phyloP scores from a whole-genome alignment of 305 asterid genomes.

The Fraxinus xanthoxyloides region DNA sequence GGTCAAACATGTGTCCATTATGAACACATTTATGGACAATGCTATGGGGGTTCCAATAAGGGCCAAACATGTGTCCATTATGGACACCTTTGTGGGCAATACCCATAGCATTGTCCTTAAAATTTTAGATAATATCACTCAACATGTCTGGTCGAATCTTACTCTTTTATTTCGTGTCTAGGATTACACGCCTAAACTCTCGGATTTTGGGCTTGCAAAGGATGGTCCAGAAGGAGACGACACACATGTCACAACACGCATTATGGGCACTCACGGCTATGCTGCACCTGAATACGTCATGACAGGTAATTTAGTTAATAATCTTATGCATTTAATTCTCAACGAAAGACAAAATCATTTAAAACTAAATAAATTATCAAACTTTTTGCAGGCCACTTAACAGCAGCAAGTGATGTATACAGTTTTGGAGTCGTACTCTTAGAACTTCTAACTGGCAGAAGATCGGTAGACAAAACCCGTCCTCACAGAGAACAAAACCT shows the following conservation, averaged over 20 bases:
- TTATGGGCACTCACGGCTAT: conserved; percentile 41
- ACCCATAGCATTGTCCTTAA: too few species aligned
- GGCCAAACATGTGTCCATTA: too few species aligned
- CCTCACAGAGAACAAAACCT: conserved; percentile 28
- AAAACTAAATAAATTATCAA: not conserved
- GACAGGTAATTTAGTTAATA: conserved; percentile 27
- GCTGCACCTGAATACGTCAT: conserved; percentile 40
- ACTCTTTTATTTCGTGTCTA: not conserved
- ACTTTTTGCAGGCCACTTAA: conserved; percentile 32
- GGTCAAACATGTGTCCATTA: too few species aligned
- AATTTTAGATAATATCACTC: too few species aligned
- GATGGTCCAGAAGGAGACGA: conserved; percentile 42
- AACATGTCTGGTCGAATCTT: conserved; percentile 19
- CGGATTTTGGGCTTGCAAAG: conserved; percentile 37
- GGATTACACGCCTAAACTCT: conserved; percentile 29
- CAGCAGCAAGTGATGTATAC: conserved; percentile 36
- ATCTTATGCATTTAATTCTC: not conserved
- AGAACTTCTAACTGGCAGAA: conserved; percentile 33
- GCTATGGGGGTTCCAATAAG: too few species aligned
- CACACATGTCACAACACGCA: conserved; percentile 34
- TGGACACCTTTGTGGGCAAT: too few species aligned
- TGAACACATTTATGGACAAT: too few species aligned
- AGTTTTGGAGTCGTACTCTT: conserved; percentile 37
- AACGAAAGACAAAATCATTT: not conserved
- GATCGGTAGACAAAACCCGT: conserved; percentile 31